These are phyloP conservation scores for Mucor lusitanicus DNA, from an alignment of 371 early-diverging fungal genomes.

Conservation along the genomic window DNA sequence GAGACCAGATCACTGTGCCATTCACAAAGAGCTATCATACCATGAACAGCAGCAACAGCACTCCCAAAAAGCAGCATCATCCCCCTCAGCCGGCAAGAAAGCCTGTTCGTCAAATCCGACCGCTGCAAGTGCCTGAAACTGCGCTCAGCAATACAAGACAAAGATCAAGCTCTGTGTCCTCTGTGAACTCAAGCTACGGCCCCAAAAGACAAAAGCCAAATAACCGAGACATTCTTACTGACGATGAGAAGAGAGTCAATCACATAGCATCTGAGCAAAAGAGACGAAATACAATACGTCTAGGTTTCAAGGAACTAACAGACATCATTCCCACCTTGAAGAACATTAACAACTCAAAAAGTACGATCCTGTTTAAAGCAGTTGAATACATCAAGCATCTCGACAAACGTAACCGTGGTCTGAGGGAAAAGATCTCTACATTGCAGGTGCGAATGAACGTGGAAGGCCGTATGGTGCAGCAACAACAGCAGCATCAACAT, in stretches of 20 bases:
- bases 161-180: not conserved
- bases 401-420: conserved; percentile 47
- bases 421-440: conserved; percentile 51
- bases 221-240: conserved; percentile 56
- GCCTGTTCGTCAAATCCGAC: not conserved
- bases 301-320: conserved; percentile 81
- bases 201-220: not conserved
- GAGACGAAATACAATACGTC: conserved; percentile 83
- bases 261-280: conserved; percentile 93
- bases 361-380: conserved; percentile 58
- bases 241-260: conserved; percentile 87
- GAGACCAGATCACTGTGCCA: conserved; percentile 18
- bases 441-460: conserved; percentile 53
- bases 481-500: conserved; percentile 7
- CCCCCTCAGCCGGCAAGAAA: not conserved
- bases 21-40: not conserved
- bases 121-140: not conserved
- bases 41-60: not conserved
- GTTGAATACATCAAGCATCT: conserved; percentile 55
- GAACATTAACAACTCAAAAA: conserved; percentile 58
- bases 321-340: conserved; percentile 80
- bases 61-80: not conserved
- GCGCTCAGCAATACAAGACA: not conserved
- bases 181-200: not conserved
- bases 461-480: conserved; percentile 21